Percentiles rank a stretch among this genome's conserved stretches.
Conservation (phyloP, 2,329 filamentous ascomycete species). For the Arthrocladium fulminans region DNA sequence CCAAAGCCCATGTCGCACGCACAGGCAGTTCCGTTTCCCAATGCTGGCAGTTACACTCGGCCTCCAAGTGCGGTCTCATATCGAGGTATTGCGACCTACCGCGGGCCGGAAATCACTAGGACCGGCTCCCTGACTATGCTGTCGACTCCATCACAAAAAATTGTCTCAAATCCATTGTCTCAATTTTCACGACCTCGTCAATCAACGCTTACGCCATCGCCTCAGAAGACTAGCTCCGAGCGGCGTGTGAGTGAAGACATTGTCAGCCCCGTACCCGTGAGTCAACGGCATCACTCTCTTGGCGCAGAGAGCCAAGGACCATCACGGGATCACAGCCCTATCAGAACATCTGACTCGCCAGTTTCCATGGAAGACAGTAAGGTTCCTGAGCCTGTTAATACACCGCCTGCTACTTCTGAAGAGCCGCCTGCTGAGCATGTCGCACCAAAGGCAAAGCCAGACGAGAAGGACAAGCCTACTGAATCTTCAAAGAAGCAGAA, state of each 20-base stretch:
- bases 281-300: slow-evolving; percentile 1
- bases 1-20: slow-evolving; percentile 16
- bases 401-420: slow-evolving; percentile 2
- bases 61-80: slow-evolving; percentile 20
- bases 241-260: background rate
- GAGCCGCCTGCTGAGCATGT: slow-evolving; percentile 15
- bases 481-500: slow-evolving; percentile 16
- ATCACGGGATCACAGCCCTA: slow-evolving; percentile 15
- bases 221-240: slow-evolving; percentile 7
- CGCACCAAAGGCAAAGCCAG: slow-evolving; percentile 14
- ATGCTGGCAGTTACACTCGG: slow-evolving; percentile 15
- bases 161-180: slow-evolving; percentile 22
- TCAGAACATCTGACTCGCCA: slow-evolving; percentile 18
- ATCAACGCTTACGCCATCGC: slow-evolving; percentile 17
- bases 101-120: slow-evolving; percentile 22
- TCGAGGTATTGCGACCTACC: slow-evolving; percentile 16
- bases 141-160: slow-evolving; percentile 16
- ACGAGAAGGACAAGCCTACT: slow-evolving; percentile 5
- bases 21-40: slow-evolving; percentile 16
- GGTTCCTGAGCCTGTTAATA: background rate
- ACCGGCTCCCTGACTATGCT: slow-evolving; percentile 22
- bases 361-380: slow-evolving; percentile 17
- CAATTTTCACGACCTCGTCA: slow-evolving; percentile 22
- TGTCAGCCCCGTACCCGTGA: background rate
- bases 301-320: slow-evolving; percentile 4